Evolutionary conservation across 371 early-diverging fungal genomes (phyloP), one percentile per base, ranked within the genome.

Genomic region (Basidiobolus meristosporus): DNA sequence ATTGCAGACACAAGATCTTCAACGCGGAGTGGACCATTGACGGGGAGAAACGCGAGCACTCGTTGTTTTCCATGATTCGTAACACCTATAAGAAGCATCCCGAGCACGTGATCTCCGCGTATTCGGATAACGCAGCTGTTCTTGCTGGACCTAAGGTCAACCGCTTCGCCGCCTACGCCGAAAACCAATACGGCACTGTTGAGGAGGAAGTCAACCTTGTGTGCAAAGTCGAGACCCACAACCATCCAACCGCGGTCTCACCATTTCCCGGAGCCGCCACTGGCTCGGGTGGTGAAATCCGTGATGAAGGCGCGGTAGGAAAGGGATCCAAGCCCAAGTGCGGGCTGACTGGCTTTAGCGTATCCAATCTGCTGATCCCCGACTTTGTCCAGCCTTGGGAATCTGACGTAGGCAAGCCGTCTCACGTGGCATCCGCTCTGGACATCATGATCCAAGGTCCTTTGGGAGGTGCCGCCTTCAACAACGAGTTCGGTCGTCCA

Each of bases 1-100:
- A 96, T 60, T 96, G 97, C 62, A 74, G 97, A 12, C 97, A 96
- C 75, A 93, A 96, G 72, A 90, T 96, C 45, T 96, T 96, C 65
- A 67, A 82, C 39, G 95, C 92, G 14, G 66, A 82, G 39, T 96
- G 97, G 97, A 86, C 82, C 7, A 83, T 96, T 39, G 90, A 92
- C 51, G 83, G 84, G 19, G 59, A 71, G 40, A 59, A 66, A 32
- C 70, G 73, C 54, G 73, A 71, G 21, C 52, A 70, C 34, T 90
- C 92, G 12, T 68, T 96, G 30, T 93, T 96, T 57, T 77, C 69
- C 41, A 88, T 90, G 93, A 92, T 96, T 56, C 60, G 69, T 39
- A 87, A 90, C 49, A 96, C 97, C 11, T 88, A 90, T 57, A 70
- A 80, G 45, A 52, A 62, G 21, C 51, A 78, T 42, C 86, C 90